Percentiles rank a stretch among this genome's conserved stretches.
Conservation (phyloP, 2,329 filamentous ascomycete genomes). For the Madurella mycetomatis region DNA sequence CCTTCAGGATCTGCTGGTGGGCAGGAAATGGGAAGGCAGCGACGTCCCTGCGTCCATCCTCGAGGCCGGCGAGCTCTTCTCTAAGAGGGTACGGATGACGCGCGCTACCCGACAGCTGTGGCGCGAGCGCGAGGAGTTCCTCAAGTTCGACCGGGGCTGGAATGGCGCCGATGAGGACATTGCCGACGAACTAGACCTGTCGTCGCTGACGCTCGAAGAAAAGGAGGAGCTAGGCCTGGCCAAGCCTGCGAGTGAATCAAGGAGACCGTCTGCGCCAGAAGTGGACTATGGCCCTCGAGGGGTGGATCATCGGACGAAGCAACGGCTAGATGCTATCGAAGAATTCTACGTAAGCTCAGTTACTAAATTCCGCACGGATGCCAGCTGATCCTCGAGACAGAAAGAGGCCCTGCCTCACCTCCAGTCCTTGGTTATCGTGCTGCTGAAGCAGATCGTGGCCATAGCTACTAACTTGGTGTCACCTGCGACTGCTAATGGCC, state of each 20-base stretch:
- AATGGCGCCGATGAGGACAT: constrained; percentile 47
- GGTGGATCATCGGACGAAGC: constrained; percentile 52
- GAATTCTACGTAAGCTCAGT: constrained; percentile 70
- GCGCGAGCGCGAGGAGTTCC: constrained; percentile 87
- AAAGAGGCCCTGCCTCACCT: constrained; percentile 73
- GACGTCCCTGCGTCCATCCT: constrained; percentile 92
- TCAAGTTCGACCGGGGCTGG: constrained; percentile 92
- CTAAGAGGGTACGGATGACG: constrained; percentile 84
- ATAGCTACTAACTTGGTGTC: constrained; percentile 83
- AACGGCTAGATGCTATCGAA: constrained; percentile 70
- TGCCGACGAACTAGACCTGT: constrained; percentile 37
- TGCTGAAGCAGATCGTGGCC: constrained; percentile 80
- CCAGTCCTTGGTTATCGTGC: constrained; percentile 87
- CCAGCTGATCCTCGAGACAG: constrained; percentile 42
- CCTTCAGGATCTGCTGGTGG: constrained; percentile 73
- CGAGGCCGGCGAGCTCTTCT: constrained; percentile 90
- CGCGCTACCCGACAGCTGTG: constrained; percentile 88
- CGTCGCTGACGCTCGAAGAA: constrained; percentile 36
- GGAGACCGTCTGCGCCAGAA: constrained; percentile 33
- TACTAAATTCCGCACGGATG: not conserved
- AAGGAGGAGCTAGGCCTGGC: constrained; percentile 45
- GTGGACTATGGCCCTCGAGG: constrained; percentile 50
- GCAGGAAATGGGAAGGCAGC: constrained; percentile 85
- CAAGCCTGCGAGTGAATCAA: constrained; percentile 38
- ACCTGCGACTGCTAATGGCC: constrained; percentile 43